Percentiles rank a stretch among this genome's conserved stretches.
phyloP scores from a whole-genome alignment of 2,329 filamentous ascomycete species.

The Phoma sp. region DNA sequence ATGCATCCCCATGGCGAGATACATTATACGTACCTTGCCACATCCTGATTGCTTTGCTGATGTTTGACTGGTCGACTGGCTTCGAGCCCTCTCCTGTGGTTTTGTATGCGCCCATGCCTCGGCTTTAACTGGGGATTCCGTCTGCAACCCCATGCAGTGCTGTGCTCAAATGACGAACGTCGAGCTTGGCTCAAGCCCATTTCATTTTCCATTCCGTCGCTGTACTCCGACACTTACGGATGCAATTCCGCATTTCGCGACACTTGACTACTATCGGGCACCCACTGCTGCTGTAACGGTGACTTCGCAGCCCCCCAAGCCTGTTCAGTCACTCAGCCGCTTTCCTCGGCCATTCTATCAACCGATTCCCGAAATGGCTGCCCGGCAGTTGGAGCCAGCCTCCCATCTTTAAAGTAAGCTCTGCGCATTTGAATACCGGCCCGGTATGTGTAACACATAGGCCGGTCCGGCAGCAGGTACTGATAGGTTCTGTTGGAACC shows the following conservation, averaged over 20 bases:
- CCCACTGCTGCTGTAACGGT: conserved; percentile 17
- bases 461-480: not conserved
- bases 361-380: conserved; percentile 19
- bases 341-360: conserved; percentile 19
- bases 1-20: conserved; percentile 1
- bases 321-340: conserved; percentile 5
- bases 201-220: conserved; percentile 1
- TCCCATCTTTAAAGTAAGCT: not conserved
- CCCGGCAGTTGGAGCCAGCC: conserved; percentile 7
- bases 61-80: conserved; percentile 11
- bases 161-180: not conserved
- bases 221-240: not conserved
- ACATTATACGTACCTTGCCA: conserved; percentile 12
- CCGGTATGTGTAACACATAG: not conserved
- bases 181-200: not conserved
- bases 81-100: conserved; percentile 7
- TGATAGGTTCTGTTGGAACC: too few relatives aligned
- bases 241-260: conserved; percentile 3
- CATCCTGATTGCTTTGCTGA: conserved; percentile 17
- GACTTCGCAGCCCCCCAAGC: conserved; percentile 8
- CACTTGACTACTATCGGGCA: conserved; percentile 10
- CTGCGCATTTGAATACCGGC: not conserved
- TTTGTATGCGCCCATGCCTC: conserved; percentile 3
- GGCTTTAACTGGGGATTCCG: not conserved
- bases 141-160: not conserved